Conservation (phyloP, 495 filamentous ascomycete species). For the Podospora sp. region DNA sequence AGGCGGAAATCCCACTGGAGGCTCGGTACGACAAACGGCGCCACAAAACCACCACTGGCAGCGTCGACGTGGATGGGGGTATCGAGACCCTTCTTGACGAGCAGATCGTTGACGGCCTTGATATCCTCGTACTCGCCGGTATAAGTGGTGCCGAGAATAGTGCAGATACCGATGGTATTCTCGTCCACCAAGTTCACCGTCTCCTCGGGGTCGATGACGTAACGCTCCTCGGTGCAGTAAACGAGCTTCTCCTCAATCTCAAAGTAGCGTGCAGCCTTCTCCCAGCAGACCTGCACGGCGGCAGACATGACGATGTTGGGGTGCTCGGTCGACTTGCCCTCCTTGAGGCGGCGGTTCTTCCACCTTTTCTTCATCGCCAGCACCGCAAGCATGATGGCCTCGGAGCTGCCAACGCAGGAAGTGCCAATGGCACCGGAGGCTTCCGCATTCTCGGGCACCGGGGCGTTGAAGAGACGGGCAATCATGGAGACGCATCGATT, state of each 20-base stretch:
- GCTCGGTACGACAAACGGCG: constrained; percentile 80
- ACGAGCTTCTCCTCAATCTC: constrained; percentile 89
- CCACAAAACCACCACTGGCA: constrained; percentile 86
- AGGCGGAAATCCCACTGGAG: constrained; percentile 87
- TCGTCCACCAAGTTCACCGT: constrained; percentile 86
- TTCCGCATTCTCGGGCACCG: constrained; percentile 45
- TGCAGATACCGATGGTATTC: constrained; percentile 93
- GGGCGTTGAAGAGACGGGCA: constrained; percentile 80
- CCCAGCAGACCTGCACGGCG: constrained; percentile 94
- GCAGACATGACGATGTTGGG: constrained; percentile 94
- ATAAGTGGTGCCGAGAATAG: constrained; percentile 87
- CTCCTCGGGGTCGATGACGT: constrained; percentile 82
- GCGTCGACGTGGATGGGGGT: constrained; percentile 90
- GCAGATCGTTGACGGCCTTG: constrained; percentile 82
- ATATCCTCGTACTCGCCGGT: constrained; percentile 96
- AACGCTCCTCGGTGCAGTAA: constrained; percentile 78
- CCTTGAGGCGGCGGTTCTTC: constrained; percentile 79
- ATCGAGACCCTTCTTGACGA: constrained; percentile 70
- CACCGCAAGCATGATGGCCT: constrained; percentile 87
- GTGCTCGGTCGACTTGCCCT: constrained; percentile 69
- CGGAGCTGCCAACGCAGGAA: constrained; percentile 80
- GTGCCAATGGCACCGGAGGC: constrained; percentile 72
- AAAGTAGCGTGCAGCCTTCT: constrained; percentile 94
- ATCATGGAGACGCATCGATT: constrained; percentile 94
- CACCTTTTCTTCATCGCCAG: constrained; percentile 95